phyloP scores from a whole-genome alignment of 495 filamentous ascomycete species.

The Lasiosphaeria miniovina region DNA sequence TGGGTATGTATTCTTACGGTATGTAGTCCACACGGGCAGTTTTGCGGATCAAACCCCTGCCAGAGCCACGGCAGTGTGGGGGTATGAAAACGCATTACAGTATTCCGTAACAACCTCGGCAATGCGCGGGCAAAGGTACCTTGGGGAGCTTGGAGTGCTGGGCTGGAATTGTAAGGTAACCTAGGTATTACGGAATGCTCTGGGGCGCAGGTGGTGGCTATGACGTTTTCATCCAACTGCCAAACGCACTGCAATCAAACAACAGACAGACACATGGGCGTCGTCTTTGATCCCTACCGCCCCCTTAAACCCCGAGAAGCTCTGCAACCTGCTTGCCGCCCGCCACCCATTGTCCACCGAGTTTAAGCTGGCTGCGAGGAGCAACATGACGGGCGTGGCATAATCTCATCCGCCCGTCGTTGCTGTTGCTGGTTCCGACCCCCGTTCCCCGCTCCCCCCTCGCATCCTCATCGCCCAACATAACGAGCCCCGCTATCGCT shows the following conservation, averaged over 20 bases:
- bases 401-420: background rate
- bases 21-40: too few species aligned
- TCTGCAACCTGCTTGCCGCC: background rate
- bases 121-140: too few species aligned
- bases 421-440: background rate
- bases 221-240: slow-evolving; percentile 6
- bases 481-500: slow-evolving; percentile 7
- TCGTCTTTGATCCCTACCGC: background rate
- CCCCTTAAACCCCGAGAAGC: background rate
- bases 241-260: background rate
- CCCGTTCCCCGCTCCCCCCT: background rate
- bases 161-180: too few species aligned
- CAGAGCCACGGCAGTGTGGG: too few species aligned
- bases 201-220: background rate
- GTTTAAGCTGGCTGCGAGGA: background rate
- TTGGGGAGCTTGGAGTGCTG: too few species aligned
- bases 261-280: background rate
- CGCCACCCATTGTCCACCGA: background rate
- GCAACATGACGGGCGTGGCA: slow-evolving; percentile 14
- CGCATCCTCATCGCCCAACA: slow-evolving; percentile 4
- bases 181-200: too few species aligned
- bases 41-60: too few species aligned
- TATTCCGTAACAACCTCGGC: too few species aligned
- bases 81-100: too few species aligned
- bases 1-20: too few species aligned